Conservation (phyloP, 257 asterid genomes). For the Przewalskia tangutica region DNA sequence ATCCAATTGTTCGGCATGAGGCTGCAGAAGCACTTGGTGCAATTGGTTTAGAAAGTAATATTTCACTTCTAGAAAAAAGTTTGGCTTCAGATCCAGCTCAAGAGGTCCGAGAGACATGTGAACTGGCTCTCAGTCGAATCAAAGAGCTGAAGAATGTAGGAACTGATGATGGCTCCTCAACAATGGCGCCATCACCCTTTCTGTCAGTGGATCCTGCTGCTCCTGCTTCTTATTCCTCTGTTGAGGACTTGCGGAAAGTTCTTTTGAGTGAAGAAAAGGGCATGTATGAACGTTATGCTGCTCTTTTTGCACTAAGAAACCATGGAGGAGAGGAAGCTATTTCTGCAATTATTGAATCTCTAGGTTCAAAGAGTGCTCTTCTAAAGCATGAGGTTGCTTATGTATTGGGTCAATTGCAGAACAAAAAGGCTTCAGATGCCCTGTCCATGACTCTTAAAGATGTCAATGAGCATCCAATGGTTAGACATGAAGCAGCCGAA, state of each 20-base stretch:
- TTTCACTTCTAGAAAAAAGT: slow-evolving; percentile 52
- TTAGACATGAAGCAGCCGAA: slow-evolving; percentile 98
- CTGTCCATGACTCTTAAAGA: slow-evolving; percentile 59
- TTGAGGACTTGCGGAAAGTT: slow-evolving; percentile 37
- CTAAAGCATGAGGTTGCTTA: slow-evolving; percentile 92
- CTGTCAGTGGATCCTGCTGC: slow-evolving; percentile 95
- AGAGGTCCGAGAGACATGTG: slow-evolving; percentile 95
- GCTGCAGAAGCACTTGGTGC: slow-evolving; percentile 92
- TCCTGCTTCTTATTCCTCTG: slow-evolving; percentile 66
- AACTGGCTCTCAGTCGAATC: slow-evolving; percentile 86
- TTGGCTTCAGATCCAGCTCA: slow-evolving; percentile 80
- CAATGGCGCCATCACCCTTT: slow-evolving; percentile 58
- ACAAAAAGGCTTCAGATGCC: slow-evolving; percentile 80
- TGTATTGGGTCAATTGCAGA: slow-evolving; percentile 91
- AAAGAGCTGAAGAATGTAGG: slow-evolving; percentile 41
- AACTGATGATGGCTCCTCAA: slow-evolving; percentile 7
- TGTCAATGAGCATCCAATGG: slow-evolving; percentile 87
- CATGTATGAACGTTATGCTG: slow-evolving; percentile 89
- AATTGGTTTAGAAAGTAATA: slow-evolving; percentile 45
- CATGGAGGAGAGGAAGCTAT: slow-evolving; percentile 67
- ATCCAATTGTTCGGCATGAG: slow-evolving; percentile 92
- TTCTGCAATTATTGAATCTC: slow-evolving; percentile 70
- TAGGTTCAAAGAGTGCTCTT: slow-evolving; percentile 81
- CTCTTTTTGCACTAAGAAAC: slow-evolving; percentile 93
- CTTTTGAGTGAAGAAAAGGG: slow-evolving; percentile 57